Percentiles rank a stretch among this genome's conserved stretches.
Conservation (phyloP, 768 basidiomycete species). For the Boletus edulis region DNA sequence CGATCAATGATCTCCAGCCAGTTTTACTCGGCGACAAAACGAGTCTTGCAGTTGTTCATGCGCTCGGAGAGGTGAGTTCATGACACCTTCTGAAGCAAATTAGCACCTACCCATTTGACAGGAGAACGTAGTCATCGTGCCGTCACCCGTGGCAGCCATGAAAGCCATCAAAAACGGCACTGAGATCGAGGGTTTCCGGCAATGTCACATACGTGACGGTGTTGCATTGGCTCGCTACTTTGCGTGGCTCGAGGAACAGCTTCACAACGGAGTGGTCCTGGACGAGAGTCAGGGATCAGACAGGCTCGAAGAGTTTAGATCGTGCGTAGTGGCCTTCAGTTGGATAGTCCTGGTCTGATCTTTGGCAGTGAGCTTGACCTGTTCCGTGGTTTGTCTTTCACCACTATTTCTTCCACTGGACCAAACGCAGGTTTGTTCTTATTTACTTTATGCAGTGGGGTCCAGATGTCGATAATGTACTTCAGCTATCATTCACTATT, state of each 20-base stretch:
- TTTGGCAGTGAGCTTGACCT: slow-evolving; percentile 61
- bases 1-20: slow-evolving; percentile 41
- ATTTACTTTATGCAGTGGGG: not conserved
- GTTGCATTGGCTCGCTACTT: slow-evolving; percentile 87
- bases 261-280: slow-evolving; percentile 57
- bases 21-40: slow-evolving; percentile 76
- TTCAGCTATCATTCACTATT: slow-evolving; percentile 90
- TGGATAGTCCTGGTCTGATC: not conserved
- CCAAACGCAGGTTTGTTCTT: slow-evolving; percentile 76
- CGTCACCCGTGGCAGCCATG: slow-evolving; percentile 75
- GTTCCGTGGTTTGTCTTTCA: slow-evolving; percentile 88
- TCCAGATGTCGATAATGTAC: not conserved
- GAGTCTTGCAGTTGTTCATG: slow-evolving; percentile 78
- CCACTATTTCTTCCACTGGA: slow-evolving; percentile 90
- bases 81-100: not conserved
- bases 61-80: slow-evolving; percentile 61
- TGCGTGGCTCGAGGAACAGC: slow-evolving; percentile 88
- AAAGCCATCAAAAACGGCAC: slow-evolving; percentile 79
- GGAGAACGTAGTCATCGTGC: slow-evolving; percentile 58
- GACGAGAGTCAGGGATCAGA: slow-evolving; percentile 81
- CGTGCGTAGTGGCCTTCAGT: slow-evolving; percentile 47
- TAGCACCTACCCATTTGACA: slow-evolving; percentile 18
- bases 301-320: slow-evolving; percentile 75
- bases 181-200: slow-evolving; percentile 88
- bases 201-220: slow-evolving; percentile 87